A percentile compares a stretch with the other conserved stretches of the same genome.
Conservation (phyloP, 495 filamentous ascomycete genomes). For the Choiromyces venosus region DNA sequence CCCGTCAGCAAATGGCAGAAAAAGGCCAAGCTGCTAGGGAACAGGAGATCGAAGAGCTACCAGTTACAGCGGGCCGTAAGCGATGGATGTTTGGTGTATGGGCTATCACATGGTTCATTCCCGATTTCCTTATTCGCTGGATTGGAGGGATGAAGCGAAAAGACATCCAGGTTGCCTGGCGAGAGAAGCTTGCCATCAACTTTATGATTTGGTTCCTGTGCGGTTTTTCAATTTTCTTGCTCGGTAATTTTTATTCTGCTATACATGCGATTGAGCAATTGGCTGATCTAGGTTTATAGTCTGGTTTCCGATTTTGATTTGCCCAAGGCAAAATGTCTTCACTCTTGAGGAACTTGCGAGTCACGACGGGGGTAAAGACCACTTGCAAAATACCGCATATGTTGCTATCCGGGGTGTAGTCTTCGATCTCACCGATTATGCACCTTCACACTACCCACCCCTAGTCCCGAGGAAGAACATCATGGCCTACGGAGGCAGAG, state of each 20-base stretch:
- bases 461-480: constrained; percentile 63
- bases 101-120: constrained; percentile 76
- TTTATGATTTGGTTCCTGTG: constrained; percentile 92
- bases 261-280: neutral
- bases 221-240: constrained; percentile 71
- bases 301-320: constrained; percentile 79
- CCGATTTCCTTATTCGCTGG: constrained; percentile 72
- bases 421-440: constrained; percentile 71
- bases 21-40: constrained; percentile 87
- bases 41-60: constrained; percentile 78
- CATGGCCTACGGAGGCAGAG: constrained; percentile 73
- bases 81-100: constrained; percentile 89
- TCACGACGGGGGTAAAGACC: constrained; percentile 56
- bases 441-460: constrained; percentile 71
- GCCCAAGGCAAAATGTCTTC: constrained; percentile 83
- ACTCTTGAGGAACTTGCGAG: constrained; percentile 68
- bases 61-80: constrained; percentile 73
- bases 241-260: constrained; percentile 40
- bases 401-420: constrained; percentile 83
- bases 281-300: constrained; percentile 51
- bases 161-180: constrained; percentile 90
- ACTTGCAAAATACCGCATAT: constrained; percentile 50
- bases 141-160: constrained; percentile 84
- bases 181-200: constrained; percentile 98
- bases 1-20: constrained; percentile 86